phyloP scores from a whole-genome alignment of 2,329 filamentous ascomycete species.

The Emergomyces pasteurianus region DNA sequence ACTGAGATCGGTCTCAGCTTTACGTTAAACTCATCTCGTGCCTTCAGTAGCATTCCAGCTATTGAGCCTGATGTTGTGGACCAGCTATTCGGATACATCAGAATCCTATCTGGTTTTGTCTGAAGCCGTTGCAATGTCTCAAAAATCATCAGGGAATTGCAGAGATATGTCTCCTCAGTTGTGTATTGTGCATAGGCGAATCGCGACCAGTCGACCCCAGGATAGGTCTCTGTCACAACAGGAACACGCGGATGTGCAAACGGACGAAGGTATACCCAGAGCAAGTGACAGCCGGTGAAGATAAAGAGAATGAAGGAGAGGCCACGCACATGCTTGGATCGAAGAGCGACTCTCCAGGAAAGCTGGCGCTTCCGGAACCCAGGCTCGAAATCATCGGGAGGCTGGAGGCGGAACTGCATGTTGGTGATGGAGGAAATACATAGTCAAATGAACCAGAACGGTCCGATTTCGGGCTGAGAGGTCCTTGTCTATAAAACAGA shows the following conservation, averaged over 20 bases:
- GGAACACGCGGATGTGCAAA: neutral
- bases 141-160: constrained; percentile 25
- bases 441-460: neutral
- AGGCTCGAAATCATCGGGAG: neutral
- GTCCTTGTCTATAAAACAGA: neutral
- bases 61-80: constrained; percentile 4
- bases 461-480: neutral
- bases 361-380: neutral
- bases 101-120: constrained; percentile 19
- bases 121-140: constrained; percentile 18
- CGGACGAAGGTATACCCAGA: neutral
- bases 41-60: constrained; percentile 33
- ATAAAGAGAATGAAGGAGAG: neutral
- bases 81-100: constrained; percentile 20
- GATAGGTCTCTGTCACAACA: neutral
- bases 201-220: constrained; percentile 19
- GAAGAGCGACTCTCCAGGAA: neutral
- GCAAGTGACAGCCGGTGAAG: neutral
- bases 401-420: neutral
- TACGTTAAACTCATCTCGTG: constrained; percentile 35
- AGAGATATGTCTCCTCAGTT: constrained; percentile 21
- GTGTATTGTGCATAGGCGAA: constrained; percentile 24
- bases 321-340: neutral
- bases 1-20: constrained; percentile 31
- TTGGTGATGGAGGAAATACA: neutral